Conservation (phyloP, 106 monocot species). For the Dendrobium nobile region DNA sequence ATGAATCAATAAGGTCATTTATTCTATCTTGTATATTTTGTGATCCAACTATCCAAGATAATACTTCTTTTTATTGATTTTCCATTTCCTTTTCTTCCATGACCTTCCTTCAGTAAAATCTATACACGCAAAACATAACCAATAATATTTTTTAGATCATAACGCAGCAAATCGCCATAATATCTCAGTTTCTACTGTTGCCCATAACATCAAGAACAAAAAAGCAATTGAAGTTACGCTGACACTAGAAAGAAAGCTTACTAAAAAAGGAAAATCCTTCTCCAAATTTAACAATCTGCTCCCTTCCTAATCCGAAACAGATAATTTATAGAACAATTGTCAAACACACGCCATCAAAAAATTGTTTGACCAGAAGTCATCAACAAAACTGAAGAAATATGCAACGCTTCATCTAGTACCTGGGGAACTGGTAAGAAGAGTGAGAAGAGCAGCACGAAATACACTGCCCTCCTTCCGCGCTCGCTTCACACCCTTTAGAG, state of each 20-base stretch:
- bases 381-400: neutral
- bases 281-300: neutral
- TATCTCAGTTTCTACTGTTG: no score
- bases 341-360: neutral
- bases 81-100: no score
- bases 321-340: neutral
- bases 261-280: neutral
- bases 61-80: no score
- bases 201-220: neutral
- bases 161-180: no score
- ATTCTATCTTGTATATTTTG: no score
- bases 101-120: neutral
- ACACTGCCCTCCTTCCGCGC: constrained; percentile 49
- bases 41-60: no score
- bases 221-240: neutral
- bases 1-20: no score
- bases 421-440: constrained; percentile 86
- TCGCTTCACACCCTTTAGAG: neutral
- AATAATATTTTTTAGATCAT: neutral
- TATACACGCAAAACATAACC: neutral
- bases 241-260: neutral
- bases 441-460: constrained; percentile 74
- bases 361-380: neutral
- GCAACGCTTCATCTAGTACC: constrained; percentile 20
- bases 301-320: neutral